Evolutionary conservation across 306 rosid species (phyloP).

Genomic region (Boehmeria nivea): DNA sequence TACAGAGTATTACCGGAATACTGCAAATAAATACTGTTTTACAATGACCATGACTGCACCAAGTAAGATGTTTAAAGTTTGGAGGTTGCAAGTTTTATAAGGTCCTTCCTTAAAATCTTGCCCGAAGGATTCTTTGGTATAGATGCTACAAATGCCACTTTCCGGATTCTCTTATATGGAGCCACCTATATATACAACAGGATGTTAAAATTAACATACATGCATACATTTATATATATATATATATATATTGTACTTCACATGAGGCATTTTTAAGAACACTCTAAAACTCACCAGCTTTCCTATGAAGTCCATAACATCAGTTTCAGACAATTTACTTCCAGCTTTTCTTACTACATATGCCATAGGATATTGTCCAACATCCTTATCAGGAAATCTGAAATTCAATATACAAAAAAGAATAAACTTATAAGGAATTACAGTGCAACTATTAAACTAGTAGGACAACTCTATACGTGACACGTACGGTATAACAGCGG

Average conservation of each 20-base stretch:
- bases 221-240: neutral
- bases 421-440: neutral
- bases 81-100: constrained; percentile 69
- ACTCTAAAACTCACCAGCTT: constrained; percentile 44
- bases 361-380: constrained; percentile 83
- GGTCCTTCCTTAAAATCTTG: constrained; percentile 95
- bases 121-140: constrained; percentile 88
- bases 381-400: constrained; percentile 82
- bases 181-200: constrained; percentile 54
- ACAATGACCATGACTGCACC: neutral
- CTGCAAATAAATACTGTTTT: no score
- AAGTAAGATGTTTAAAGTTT: constrained; percentile 35
- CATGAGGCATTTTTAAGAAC: neutral
- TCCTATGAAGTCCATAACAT: constrained; percentile 66
- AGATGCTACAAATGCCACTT: constrained; percentile 65
- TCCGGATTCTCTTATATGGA: constrained; percentile 79
- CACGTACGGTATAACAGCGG: constrained; percentile 93
- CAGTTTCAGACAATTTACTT: constrained; percentile 41
- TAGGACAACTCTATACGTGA: no score
- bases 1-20: no score
- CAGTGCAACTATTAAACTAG: neutral
- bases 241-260: neutral
- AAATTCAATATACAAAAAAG: neutral
- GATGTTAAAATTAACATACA: neutral
- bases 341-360: constrained; percentile 69